Base-by-base conservation (phyloP, 345 rosid species). In the Bretschneidera sinensis region DNA sequence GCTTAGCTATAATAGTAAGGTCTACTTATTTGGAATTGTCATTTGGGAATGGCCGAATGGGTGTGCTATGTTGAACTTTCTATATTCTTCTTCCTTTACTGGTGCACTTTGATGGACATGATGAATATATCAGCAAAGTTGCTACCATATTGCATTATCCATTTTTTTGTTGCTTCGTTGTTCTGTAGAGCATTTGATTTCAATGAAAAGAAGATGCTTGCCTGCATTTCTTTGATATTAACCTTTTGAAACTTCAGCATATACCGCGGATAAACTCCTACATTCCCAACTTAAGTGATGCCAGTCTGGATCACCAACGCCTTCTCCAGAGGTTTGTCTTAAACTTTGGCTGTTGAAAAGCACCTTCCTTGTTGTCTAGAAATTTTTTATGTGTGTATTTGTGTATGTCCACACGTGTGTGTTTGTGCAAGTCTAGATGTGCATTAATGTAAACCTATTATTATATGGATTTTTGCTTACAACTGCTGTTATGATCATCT, bases 231-330 rank as follows among this genome's bases (percentile, higher is more conserved):
- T 74, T 60, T 55, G 57, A 25, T 10, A 55, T 48, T 57, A 48
- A 24, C 4, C 50, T 63, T 20, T 55, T 58, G 48, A 55, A 23
- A 52, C 48, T 71, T 51, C 84, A 92, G 98, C 98, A 85, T 62
- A 76, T 89, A 54, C 97, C 95, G 5, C 76, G 80, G 63, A 89
- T 89, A 65, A 92, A 92, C 80, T 51, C 96, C 52, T 84, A 61
- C 62, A 87, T 92, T 61, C 98, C 98, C 52, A 81, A 84, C 70
- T 4, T 85, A 48, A 76, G 59, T 59, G 91, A 84, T 71, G 96
- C 97, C 61, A 89, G 83, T 71, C 66, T 87, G 76, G 98, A 92
- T 76, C 88, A 92, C 77, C 91, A 87, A 59, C 89, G 89, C 77
- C 97, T 92, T 74, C 74, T 81, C 18, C 85, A 87, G 74, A 89